These are phyloP conservation scores for Oryza meridionalis DNA, from an alignment of 176 grass and related monocot species.

Conservation along the genomic window DNA sequence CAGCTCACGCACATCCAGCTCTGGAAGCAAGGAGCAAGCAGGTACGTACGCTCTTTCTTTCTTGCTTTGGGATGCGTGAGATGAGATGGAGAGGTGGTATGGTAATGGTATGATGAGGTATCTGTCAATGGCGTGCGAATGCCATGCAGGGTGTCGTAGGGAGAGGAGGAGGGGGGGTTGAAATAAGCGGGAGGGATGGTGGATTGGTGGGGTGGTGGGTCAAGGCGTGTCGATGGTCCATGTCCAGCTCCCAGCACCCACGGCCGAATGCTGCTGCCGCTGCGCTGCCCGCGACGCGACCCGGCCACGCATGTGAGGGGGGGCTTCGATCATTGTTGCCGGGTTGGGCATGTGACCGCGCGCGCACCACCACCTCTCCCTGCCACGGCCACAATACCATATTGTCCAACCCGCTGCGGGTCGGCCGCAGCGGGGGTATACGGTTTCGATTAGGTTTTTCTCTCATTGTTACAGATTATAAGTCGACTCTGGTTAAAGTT, in stretches of 20 bases:
- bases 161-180: background rate
- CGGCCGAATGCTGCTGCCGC: too few relatives aligned
- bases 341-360: background rate
- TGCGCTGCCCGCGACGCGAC: background rate
- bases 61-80: background rate
- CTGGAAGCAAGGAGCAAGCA: background rate
- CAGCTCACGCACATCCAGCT: background rate
- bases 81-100: background rate
- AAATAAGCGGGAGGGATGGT: conserved; percentile 43
- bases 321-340: conserved; percentile 42
- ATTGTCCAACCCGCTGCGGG: too few relatives aligned
- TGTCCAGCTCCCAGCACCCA: too few relatives aligned
- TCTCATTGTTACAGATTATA: too few relatives aligned
- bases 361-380: too few relatives aligned
- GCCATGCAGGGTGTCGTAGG: background rate
- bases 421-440: too few relatives aligned
- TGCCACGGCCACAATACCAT: too few relatives aligned
- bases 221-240: conserved; percentile 62
- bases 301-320: conserved; percentile 49
- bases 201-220: conserved; percentile 30
- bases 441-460: too few relatives aligned
- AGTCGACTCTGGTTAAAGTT: too few relatives aligned
- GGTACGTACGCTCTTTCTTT: background rate
- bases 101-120: background rate
- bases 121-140: background rate